Evolutionary conservation across 2,329 filamentous ascomycete genomes (phyloP).

Genomic region (Aspergillus neotritici): DNA sequence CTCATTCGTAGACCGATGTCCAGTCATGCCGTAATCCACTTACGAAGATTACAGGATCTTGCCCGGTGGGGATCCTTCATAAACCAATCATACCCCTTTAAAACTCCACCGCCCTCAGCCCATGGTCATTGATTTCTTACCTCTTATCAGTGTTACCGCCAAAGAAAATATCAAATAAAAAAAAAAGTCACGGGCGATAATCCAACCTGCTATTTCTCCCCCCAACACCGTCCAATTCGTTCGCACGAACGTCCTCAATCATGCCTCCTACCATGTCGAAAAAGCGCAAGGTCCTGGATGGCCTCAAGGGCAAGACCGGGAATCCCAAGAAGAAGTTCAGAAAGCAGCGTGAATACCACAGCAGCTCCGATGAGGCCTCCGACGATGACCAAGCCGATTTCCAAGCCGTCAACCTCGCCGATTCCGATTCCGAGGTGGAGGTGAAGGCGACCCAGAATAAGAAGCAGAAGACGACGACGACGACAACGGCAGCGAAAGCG

Average conservation of each 20-base stretch:
- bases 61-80: no score
- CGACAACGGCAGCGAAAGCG: conserved; percentile 11
- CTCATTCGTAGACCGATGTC: no score
- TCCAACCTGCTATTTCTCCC: no score
- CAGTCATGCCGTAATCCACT: no score
- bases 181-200: not conserved
- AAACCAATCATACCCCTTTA: no score
- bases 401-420: conserved; percentile 46
- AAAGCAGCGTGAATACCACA: conserved; percentile 60
- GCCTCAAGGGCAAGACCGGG: conserved; percentile 49
- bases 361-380: conserved; percentile 54
- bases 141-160: no score
- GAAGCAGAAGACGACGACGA: conserved; percentile 17
- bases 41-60: no score
- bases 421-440: conserved; percentile 37
- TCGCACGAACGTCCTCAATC: not conserved
- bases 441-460: conserved; percentile 4
- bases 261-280: conserved; percentile 41
- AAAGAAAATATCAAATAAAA: no score
- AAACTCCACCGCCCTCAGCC: no score
- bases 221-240: no score
- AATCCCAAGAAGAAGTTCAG: conserved; percentile 54
- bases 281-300: conserved; percentile 57
- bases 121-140: no score
- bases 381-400: conserved; percentile 43